Conservation (phyloP, 352 stramenopile genomes). For the Globisporangium carolinianum region DNA sequence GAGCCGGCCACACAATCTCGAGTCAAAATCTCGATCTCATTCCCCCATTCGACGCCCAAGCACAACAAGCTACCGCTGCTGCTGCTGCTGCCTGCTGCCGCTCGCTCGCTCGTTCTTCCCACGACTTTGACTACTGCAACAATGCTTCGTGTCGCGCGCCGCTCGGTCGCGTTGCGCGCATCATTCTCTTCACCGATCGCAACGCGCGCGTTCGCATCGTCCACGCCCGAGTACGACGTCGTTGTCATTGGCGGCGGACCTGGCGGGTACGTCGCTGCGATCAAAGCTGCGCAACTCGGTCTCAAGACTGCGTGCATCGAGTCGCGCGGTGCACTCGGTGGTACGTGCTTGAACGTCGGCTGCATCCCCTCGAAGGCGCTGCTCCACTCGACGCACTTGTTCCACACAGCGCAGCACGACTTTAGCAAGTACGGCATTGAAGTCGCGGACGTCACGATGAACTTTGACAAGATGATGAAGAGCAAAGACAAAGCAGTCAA, state of each 20-base stretch:
- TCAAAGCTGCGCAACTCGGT: slow-evolving; percentile 97
- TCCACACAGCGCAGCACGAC: slow-evolving; percentile 94
- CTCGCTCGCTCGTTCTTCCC: neutral
- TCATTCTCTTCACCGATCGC: neutral
- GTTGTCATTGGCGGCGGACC: slow-evolving; percentile 94
- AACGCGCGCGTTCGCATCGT: slow-evolving; percentile 13
- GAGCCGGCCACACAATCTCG: neutral
- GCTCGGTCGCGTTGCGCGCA: slow-evolving; percentile 21
- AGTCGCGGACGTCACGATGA: slow-evolving; percentile 84
- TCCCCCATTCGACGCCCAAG: slow-evolving; percentile 4
- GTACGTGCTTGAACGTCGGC: slow-evolving; percentile 98
- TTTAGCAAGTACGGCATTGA: slow-evolving; percentile 96
- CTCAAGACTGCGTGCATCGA: slow-evolving; percentile 98
- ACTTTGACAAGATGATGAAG: slow-evolving; percentile 96
- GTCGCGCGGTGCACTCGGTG: slow-evolving; percentile 92
- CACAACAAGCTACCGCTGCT: slow-evolving; percentile 1
- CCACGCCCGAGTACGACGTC: slow-evolving; percentile 60
- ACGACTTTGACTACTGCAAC: neutral
- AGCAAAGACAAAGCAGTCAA: slow-evolving; percentile 94
- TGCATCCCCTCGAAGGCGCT: slow-evolving; percentile 99
- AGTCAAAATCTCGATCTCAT: slow-evolving; percentile 4
- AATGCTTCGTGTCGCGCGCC: slow-evolving; percentile 33
- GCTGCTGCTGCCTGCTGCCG: neutral
- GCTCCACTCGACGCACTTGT: slow-evolving; percentile 94
- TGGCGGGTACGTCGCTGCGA: slow-evolving; percentile 98